Conservation (phyloP, 148 eudicot species). For the Fagopyrum homotropicum region DNA sequence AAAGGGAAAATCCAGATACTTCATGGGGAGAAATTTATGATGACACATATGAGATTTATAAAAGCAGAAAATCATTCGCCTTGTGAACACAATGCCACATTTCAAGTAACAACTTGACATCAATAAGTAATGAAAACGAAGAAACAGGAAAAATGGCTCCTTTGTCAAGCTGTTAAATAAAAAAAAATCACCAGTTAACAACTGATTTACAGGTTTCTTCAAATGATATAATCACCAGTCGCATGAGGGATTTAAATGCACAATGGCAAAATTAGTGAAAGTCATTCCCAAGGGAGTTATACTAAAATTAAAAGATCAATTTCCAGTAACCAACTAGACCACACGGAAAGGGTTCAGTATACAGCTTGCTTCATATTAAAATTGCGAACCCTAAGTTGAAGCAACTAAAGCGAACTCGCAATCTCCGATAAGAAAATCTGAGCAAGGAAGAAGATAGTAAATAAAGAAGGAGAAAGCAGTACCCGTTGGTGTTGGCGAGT, state of each 20-base stretch:
- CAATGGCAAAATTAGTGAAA: background rate
- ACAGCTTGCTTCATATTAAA: background rate
- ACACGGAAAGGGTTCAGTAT: background rate
- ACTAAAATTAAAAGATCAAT: background rate
- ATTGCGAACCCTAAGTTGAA: constrained; percentile 5
- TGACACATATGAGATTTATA: background rate
- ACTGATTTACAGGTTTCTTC: background rate
- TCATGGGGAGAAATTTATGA: background rate
- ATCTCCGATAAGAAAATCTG: background rate
- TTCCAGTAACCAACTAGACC: background rate
- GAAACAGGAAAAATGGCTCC: background rate
- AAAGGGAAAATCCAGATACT: background rate
- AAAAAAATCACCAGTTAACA: background rate
- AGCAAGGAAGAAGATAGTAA: background rate
- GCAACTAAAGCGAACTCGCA: background rate
- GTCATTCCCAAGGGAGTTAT: background rate
- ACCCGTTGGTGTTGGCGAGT: constrained; percentile 25
- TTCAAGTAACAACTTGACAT: background rate
- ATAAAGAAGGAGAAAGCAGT: constrained; percentile 1
- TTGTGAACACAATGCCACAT: background rate
- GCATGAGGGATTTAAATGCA: background rate
- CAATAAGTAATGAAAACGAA: background rate
- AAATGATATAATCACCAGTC: background rate
- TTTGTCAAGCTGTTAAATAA: background rate
- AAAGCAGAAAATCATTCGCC: background rate